Conservation (phyloP, 768 basidiomycete genomes). For the Boletus subcaerulescens region DNA sequence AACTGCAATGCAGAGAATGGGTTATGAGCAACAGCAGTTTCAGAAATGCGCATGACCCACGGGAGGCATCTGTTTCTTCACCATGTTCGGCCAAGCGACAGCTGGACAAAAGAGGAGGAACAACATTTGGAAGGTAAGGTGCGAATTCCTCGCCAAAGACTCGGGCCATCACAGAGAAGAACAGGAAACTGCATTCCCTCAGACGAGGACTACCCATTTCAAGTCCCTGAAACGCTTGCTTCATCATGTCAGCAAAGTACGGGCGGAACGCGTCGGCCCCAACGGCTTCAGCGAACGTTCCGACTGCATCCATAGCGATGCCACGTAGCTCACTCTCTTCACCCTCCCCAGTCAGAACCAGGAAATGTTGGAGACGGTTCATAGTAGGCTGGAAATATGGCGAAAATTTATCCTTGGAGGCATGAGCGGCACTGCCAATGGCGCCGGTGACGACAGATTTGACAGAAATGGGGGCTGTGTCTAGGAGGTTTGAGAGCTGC, state of each 20-base stretch:
- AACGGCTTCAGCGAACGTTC: conserved; percentile 96
- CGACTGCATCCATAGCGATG: conserved; percentile 98
- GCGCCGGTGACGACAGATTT: conserved; percentile 96
- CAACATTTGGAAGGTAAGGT: conserved; percentile 77
- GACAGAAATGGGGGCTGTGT: conserved; percentile 79
- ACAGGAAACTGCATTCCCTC: conserved; percentile 94
- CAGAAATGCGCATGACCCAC: conserved; percentile 34
- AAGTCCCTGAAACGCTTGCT: conserved; percentile 87
- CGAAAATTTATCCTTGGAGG: conserved; percentile 84
- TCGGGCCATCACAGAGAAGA: conserved; percentile 98
- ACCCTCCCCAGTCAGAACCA: conserved; percentile 79
- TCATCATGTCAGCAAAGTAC: conserved; percentile 96
- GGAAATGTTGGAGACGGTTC: conserved; percentile 83
- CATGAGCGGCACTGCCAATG: conserved; percentile 97
- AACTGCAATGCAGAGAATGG: conserved; percentile 29
- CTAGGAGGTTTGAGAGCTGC: conserved; percentile 80
- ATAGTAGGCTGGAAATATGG: conserved; percentile 95
- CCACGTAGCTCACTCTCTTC: conserved; percentile 94
- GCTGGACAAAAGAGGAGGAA: conserved; percentile 80
- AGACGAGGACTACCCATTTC: conserved; percentile 83
- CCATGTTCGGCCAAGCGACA: conserved; percentile 82
- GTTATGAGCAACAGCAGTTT: neutral
- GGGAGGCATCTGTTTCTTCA: conserved; percentile 44
- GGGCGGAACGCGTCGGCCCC: conserved; percentile 92
- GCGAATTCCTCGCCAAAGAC: conserved; percentile 96